A percentile compares a stretch with the other conserved stretches of the same genome.
These are phyloP conservation scores for Primulina huaijiensis DNA, from an alignment of 257 asterid genomes.

Conservation along the genomic window DNA sequence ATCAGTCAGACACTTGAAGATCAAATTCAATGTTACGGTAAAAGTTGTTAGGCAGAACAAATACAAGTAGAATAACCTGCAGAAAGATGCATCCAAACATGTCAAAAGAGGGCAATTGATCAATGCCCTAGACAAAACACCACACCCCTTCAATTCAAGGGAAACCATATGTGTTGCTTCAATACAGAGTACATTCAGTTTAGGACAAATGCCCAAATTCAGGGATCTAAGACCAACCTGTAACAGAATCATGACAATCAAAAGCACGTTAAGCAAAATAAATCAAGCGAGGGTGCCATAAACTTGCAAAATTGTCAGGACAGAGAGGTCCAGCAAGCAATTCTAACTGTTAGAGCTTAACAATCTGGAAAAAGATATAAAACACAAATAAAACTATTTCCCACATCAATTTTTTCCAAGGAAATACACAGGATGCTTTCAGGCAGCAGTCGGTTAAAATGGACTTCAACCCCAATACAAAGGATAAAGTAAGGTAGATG, in stretches of 20 bases:
- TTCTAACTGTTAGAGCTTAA: neutral
- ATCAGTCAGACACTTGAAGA: slow-evolving; percentile 8
- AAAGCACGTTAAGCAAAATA: neutral
- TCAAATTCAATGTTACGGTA: slow-evolving; percentile 11
- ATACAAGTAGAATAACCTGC: slow-evolving; percentile 52
- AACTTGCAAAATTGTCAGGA: neutral
- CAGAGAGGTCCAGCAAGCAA: neutral
- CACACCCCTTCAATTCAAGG: slow-evolving; percentile 97
- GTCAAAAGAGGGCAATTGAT: slow-evolving; percentile 80
- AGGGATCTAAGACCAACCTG: slow-evolving; percentile 93
- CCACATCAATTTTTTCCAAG: neutral
- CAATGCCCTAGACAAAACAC: slow-evolving; percentile 77
- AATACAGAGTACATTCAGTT: slow-evolving; percentile 62
- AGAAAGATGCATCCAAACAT: slow-evolving; percentile 95
- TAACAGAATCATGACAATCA: slow-evolving; percentile 15
- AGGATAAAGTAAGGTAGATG: slow-evolving; percentile 5
- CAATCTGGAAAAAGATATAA: neutral
- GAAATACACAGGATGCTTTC: neutral
- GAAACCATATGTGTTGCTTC: slow-evolving; percentile 87
- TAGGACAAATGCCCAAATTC: slow-evolving; percentile 97
- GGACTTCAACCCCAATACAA: neutral
- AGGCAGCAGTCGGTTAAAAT: slow-evolving; percentile 5
- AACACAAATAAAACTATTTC: neutral
- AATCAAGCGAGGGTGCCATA: neutral
- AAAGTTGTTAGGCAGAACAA: neutral